Base-by-base conservation (phyloP, 208 protist genomes). In the Crithidia bombi region DNA sequence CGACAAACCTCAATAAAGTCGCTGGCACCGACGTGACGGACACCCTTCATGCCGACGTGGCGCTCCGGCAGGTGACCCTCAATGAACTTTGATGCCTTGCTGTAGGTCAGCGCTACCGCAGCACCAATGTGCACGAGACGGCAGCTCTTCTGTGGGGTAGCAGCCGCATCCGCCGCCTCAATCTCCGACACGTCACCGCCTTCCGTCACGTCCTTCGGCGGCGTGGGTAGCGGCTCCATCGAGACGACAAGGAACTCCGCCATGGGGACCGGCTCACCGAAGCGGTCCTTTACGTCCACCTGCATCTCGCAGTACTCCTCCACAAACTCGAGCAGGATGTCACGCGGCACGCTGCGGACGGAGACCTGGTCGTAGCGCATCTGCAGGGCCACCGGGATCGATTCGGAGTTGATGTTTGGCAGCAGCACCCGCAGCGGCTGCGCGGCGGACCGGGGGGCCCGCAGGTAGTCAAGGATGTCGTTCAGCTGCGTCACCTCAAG, bases 231-330 rank as follows among this genome's bases (percentile, higher is more conserved):
- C 14, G 72, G 55, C 57, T 73, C 73, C 15, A 66, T 79, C 15
- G 86, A 89, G 19, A 90, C 61, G 11, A 93, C 79, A 12, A 93
- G 38, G 52, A 96, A 96, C 75, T 93, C 87, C 3, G 90, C 80
- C 76, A 85, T 73, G 3, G 78, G 62, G 33, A 91, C 56, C 32
- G 47, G 28, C 62, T 90, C 84, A 5, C 90, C 90, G 49, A 77
- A 55, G 56, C 87, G 78, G 55, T 87, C 77, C 30, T 74, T 79
- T 71, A 86, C 79, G 15, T 87, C 79, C 3, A 96, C 44, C 54
- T 86, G 55, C 66, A 86, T 70, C 43, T 73, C 77, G 73, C 90
- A 96, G 79, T 88, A 87, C 44, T 84, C 69, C 65, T 93, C 82
- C 28, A 93, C 81, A 35, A 93, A 85, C 26, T 64, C 38, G 9